Base-by-base conservation (phyloP, 768 basidiomycete species). In the Mycena venus region DNA sequence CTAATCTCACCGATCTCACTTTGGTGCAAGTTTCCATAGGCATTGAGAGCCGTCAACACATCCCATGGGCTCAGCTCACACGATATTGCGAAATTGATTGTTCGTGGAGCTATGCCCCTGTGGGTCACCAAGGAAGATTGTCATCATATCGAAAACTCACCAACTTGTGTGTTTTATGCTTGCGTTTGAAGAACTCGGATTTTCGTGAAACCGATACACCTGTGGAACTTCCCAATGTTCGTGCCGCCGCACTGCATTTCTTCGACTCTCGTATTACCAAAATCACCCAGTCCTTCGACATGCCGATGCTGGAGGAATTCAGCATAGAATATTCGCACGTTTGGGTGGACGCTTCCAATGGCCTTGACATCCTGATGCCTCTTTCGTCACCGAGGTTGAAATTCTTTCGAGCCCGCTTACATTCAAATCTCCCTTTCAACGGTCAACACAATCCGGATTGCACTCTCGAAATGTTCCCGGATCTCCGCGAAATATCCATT, bases 21-120 rank as follows among this genome's bases (percentile, higher is more conserved):
- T 34, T 73, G 49, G 19, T 32, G 7, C 3, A 15, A 7, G 49
- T 62, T 23, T 2, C 2, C 25, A 17, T 73, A 5, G 19, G 47
- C 4, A 12, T 2, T 7, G 23, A 21, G 1, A 36, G 25, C 17
- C 2, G 10, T 25, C 3, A 11, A 25, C n/a, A 32, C 8, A 42
- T 73, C 34, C 72, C 72, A 6, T 73, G 72, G 72, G 27, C 61
- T 9, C 66, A 64, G 25, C 67, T 73, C 17, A 63, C 55, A 9
- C 17, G 44, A 36, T 73, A 73, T 25, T 40, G 59, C 17, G 67
- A 73, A 49, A 29, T 10, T 3, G 40, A 19, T 7, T 73, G 72
- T 58, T 2, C 1, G 0, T 73, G 71, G 71, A 1, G n/a, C n/a
- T n/a, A n/a, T n/a, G n/a, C 19, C 11, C 5, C 15, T 19, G 1